Evolutionary conservation across 2,329 filamentous ascomycete species (phyloP).

Genomic region (Chaetomium olivaceum): DNA sequence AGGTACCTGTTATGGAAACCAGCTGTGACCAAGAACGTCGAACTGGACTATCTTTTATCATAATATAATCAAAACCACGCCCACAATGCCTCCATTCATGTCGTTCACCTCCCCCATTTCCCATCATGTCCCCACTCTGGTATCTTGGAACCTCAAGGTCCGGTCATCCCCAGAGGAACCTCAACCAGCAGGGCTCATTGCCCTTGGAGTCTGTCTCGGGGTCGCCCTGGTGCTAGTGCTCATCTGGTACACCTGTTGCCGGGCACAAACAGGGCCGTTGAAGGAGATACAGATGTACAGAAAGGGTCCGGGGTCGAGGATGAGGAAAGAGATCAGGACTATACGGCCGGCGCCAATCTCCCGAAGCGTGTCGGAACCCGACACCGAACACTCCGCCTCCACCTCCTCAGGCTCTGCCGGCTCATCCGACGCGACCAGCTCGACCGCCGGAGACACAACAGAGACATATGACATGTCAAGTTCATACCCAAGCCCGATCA

Average conservation of each 20-base stretch:
- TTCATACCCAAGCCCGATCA: not conserved
- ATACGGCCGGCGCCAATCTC: not conserved
- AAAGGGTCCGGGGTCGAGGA: not conserved
- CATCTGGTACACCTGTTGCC: constrained; percentile 2
- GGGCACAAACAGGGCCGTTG: not conserved
- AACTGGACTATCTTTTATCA: not conserved
- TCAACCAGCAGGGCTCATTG: not conserved
- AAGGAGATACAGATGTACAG: constrained; percentile 1
- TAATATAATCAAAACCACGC: not conserved
- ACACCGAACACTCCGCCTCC: not conserved
- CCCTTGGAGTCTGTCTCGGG: constrained; percentile 4
- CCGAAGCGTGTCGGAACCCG: not conserved
- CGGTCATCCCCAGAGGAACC: not conserved
- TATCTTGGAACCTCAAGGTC: not conserved
- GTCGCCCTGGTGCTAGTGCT: not conserved
- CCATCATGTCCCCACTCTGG: too few relatives aligned
- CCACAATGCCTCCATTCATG: not conserved
- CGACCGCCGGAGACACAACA: not conserved
- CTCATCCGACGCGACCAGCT: not conserved
- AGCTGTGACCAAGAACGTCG: not conserved
- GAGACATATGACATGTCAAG: not conserved
- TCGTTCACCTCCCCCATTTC: not conserved
- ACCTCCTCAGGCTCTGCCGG: not conserved
- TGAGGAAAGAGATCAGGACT: not conserved
- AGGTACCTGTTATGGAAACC: not conserved